Evolutionary conservation across 108 stramenopile genomes (phyloP).

Genomic region (Parietichytrium sp.): DNA sequence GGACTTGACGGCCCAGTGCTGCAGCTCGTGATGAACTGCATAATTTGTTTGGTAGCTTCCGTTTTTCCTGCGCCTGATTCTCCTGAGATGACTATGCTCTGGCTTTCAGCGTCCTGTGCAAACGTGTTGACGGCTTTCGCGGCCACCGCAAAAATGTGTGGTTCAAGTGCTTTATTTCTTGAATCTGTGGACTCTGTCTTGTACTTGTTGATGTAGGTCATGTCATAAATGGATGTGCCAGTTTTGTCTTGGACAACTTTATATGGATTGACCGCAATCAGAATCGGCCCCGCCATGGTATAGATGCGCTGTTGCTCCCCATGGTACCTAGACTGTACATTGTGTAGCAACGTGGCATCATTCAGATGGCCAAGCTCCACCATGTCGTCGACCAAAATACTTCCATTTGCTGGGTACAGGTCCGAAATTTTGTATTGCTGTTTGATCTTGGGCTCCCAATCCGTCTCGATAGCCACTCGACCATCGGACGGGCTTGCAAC

Average conservation of each 20-base stretch:
- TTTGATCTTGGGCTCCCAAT: conserved; percentile 17
- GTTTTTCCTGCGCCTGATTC: conserved; percentile 63
- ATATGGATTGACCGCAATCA: conserved; percentile 91
- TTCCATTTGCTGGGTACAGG: conserved; percentile 6
- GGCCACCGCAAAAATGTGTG: conserved; percentile 54
- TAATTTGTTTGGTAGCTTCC: conserved; percentile 71
- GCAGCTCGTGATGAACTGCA: conserved; percentile 68
- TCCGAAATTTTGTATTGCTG: background rate
- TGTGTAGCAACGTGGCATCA: conserved; percentile 10
- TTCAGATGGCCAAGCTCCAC: background rate
- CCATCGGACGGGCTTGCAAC: background rate
- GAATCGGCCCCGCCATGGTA: conserved; percentile 93
- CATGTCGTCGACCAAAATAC: conserved; percentile 10
- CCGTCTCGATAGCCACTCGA: background rate
- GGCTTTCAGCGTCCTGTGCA: conserved; percentile 12
- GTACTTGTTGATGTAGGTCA: conserved; percentile 15
- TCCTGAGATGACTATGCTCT: conserved; percentile 54
- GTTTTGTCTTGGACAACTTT: conserved; percentile 46
- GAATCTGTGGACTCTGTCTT: background rate
- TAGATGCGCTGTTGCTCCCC: conserved; percentile 76
- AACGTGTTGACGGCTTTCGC: conserved; percentile 28
- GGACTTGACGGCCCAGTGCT: conserved; percentile 39
- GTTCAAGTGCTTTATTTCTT: background rate
- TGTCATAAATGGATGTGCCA: background rate
- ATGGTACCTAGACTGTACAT: conserved; percentile 25